Conservation (phyloP, 225 moss, liverwort and hornwort species). For the Thuidium tamariscinum region DNA sequence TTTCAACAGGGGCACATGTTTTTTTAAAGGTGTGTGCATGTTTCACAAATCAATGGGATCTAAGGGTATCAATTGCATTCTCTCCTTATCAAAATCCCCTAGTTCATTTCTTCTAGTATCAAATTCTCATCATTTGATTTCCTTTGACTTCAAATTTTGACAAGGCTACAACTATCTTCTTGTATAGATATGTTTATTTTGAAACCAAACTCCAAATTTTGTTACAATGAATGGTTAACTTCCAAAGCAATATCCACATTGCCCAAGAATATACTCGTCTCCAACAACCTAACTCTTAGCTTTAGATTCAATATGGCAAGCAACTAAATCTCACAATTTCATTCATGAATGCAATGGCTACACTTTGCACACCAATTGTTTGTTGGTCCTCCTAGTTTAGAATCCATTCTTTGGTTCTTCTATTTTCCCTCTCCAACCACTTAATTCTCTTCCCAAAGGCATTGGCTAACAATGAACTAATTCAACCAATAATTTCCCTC, state of each 20-base stretch:
- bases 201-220: neutral
- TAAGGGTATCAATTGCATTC: fast-evolving
- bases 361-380: fast-evolving
- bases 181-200: neutral
- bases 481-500: too few species aligned
- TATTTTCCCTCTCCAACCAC: neutral
- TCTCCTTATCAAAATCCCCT: neutral
- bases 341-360: fast-evolving
- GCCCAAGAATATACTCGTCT: fast-evolving
- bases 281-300: neutral
- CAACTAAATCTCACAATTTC: fast-evolving
- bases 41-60: too few species aligned
- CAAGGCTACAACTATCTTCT: neutral
- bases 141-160: too few species aligned
- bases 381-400: fast-evolving
- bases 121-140: neutral
- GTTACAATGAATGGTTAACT: fast-evolving
- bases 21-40: too few species aligned
- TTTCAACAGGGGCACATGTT: too few species aligned
- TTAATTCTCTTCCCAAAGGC: neutral
- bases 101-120: neutral
- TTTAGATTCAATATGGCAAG: neutral
- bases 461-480: neutral
- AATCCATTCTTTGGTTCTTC: fast-evolving
- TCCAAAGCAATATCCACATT: fast-evolving